These are phyloP conservation scores for Ailanthus altissimus DNA, from an alignment of 345 rosid species.

Conservation along the genomic window DNA sequence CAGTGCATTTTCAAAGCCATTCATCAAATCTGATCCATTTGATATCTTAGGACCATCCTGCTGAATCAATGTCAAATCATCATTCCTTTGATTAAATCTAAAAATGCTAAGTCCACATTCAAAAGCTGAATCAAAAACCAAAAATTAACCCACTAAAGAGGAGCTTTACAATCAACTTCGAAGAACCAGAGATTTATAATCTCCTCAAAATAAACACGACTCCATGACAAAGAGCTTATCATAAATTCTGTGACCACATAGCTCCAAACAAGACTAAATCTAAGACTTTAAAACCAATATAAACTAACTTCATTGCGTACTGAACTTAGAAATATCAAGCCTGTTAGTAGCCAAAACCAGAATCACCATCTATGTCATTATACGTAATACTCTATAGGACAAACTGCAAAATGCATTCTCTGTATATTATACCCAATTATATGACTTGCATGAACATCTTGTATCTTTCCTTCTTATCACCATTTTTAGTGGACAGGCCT, in stretches of 20 bases:
- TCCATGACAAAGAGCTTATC: background rate
- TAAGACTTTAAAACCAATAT: background rate
- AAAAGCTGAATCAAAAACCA: background rate
- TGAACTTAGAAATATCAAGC: background rate
- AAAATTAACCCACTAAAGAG: constrained; percentile 2
- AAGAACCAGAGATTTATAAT: background rate
- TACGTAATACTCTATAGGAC: no score
- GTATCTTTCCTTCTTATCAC: background rate
- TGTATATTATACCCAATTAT: no score
- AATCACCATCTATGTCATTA: background rate
- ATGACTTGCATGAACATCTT: no score
- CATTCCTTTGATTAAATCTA: background rate
- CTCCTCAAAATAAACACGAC: background rate
- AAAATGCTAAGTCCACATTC: constrained; percentile 10
- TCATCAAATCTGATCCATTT: constrained; percentile 61
- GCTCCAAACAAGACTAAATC: background rate
- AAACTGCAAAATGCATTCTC: no score
- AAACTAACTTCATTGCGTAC: background rate
- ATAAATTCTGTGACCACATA: background rate
- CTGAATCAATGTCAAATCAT: constrained; percentile 25
- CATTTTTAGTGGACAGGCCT: background rate
- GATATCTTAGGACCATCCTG: constrained; percentile 45
- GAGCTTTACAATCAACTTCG: background rate
- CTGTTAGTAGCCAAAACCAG: background rate
- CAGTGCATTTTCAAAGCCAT: constrained; percentile 83